A percentile compares a stretch with the other conserved stretches of the same genome.
phyloP scores from a whole-genome alignment of 331 rosid species.

The Quercus tomentella region DNA sequence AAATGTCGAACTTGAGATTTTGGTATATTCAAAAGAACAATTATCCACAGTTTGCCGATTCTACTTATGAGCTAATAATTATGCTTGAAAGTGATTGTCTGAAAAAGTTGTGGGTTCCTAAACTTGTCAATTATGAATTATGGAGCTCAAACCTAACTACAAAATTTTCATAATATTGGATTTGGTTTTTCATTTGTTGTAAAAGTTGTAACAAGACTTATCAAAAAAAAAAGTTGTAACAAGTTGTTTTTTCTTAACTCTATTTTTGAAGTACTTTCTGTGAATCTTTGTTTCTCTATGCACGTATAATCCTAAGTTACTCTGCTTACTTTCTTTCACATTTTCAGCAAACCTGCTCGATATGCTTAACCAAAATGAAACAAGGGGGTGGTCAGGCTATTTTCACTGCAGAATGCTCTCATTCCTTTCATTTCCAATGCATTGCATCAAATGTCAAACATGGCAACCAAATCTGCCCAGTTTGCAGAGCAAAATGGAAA shows the following conservation, averaged over 20 bases:
- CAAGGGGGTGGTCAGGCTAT: slow-evolving; percentile 94
- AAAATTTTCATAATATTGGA: neutral
- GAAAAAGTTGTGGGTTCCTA: neutral
- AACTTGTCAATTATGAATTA: neutral
- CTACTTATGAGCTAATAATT: too few species aligned
- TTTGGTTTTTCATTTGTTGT: neutral
- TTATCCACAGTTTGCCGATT: too few species aligned
- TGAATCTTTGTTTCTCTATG: neutral
- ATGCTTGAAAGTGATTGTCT: neutral
- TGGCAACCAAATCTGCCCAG: slow-evolving; percentile 93
- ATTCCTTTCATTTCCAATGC: slow-evolving; percentile 95
- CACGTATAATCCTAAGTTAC: neutral
- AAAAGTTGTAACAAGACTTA: neutral
- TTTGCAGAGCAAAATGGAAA: slow-evolving; percentile 95
- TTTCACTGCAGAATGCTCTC: slow-evolving; percentile 95
- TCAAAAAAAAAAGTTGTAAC: neutral
- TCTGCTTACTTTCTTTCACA: slow-evolving; percentile 21
- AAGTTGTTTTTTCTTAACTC: neutral
- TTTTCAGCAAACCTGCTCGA: slow-evolving; percentile 81
- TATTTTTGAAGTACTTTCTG: neutral
- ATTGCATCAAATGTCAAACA: slow-evolving; percentile 85
- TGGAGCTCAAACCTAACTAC: neutral
- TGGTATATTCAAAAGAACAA: too few species aligned
- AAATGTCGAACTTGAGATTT: too few species aligned
- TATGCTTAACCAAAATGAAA: slow-evolving; percentile 87